Percentiles rank a stretch among this genome's conserved stretches.
Evolutionary conservation across 176 grass and related monocot genomes (phyloP).

Genomic region (Canna indica): DNA sequence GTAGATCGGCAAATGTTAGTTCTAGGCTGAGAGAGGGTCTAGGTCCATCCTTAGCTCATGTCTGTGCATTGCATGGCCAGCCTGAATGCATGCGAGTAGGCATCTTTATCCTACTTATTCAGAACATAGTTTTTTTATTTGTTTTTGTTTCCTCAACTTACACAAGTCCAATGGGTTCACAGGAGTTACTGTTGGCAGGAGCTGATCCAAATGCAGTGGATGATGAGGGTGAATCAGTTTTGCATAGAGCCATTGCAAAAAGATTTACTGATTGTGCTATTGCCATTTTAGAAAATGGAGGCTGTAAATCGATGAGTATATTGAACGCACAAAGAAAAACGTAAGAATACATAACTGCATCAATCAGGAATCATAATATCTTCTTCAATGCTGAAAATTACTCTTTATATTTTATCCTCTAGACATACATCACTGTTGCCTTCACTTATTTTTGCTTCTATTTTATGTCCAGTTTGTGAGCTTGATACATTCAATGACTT

Average conservation of each 20-base stretch:
- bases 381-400: background rate
- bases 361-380: background rate
- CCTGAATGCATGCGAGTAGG: constrained; percentile 88
- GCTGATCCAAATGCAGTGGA: constrained; percentile 92
- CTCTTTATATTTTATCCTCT: background rate
- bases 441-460: background rate
- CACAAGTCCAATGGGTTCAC: constrained; percentile 17
- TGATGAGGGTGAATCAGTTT: constrained; percentile 80
- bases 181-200: constrained; percentile 90
- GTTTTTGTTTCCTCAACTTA: constrained; percentile 24
- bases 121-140: constrained; percentile 6
- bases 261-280: constrained; percentile 93
- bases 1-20: constrained; percentile 58
- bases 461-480: background rate
- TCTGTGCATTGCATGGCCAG: constrained; percentile 96
- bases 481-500: background rate
- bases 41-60: constrained; percentile 77
- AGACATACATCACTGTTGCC: background rate
- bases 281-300: constrained; percentile 93
- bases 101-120: constrained; percentile 1
- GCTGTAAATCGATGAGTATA: constrained; percentile 86
- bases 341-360: constrained; percentile 39
- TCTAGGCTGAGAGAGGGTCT: constrained; percentile 69
- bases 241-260: constrained; percentile 77
- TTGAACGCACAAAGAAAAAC: constrained; percentile 67